Percentiles rank a stretch among this genome's conserved stretches.
Evolutionary conservation across 352 stramenopile genomes (phyloP).

Genomic region (Pilasporangium apinafurcum): DNA sequence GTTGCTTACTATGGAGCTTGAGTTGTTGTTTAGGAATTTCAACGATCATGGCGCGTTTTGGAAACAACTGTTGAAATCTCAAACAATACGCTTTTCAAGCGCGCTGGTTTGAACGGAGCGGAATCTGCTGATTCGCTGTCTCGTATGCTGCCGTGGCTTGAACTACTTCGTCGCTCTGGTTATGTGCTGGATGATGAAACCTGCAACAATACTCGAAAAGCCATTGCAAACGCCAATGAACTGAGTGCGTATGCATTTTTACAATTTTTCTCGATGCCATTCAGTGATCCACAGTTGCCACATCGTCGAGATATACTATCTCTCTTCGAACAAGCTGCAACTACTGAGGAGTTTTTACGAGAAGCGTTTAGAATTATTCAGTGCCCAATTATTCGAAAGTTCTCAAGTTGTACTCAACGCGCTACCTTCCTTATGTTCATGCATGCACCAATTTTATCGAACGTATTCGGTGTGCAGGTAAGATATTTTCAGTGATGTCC

Average conservation of each 20-base stretch:
- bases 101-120: background rate
- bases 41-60: conserved; percentile 9
- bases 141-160: conserved; percentile 56
- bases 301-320: conserved; percentile 53
- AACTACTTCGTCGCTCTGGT: conserved; percentile 60
- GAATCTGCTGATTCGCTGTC: background rate
- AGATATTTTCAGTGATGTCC: background rate
- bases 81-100: conserved; percentile 3
- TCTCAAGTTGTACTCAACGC: conserved; percentile 19
- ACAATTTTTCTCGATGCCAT: conserved; percentile 78
- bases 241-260: conserved; percentile 72
- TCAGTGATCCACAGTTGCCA: conserved; percentile 51
- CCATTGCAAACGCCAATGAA: conserved; percentile 26
- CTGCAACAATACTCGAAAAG: conserved; percentile 23
- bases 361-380: conserved; percentile 34
- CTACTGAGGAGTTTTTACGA: conserved; percentile 49
- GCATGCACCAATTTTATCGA: conserved; percentile 66
- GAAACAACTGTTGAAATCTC: conserved; percentile 11
- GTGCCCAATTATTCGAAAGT: conserved; percentile 44
- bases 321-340: conserved; percentile 54
- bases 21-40: conserved; percentile 10
- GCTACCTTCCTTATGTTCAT: conserved; percentile 52
- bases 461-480: conserved; percentile 80
- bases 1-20: no score
- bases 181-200: conserved; percentile 48